phyloP scores from a whole-genome alignment of 805 yeast species.

The Ogataea chonburiensis region DNA sequence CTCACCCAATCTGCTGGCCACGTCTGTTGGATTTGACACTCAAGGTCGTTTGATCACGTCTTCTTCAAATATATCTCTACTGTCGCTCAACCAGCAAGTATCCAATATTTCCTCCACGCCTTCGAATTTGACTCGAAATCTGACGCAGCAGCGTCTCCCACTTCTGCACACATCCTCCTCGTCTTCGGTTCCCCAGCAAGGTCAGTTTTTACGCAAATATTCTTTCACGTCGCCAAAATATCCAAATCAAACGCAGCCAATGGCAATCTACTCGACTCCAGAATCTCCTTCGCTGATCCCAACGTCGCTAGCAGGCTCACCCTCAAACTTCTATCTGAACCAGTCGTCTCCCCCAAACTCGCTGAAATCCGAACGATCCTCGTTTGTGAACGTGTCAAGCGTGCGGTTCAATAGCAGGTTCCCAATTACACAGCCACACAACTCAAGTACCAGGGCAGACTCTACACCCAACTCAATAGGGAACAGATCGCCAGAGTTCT shows the following conservation, averaged over 20 bases:
- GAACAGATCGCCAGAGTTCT: constrained; percentile 35
- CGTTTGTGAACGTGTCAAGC: constrained; percentile 16
- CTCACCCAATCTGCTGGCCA: constrained; percentile 36
- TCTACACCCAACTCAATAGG: constrained; percentile 29
- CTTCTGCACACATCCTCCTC: constrained; percentile 12
- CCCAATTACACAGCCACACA: constrained; percentile 14
- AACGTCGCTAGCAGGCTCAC: constrained; percentile 52
- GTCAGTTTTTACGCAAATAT: constrained; percentile 16
- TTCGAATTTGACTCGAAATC: constrained; percentile 16
- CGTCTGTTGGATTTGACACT: constrained; percentile 35
- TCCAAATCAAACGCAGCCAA: constrained; percentile 6
- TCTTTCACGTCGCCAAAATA: constrained; percentile 23
- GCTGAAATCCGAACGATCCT: constrained; percentile 28
- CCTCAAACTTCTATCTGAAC: constrained; percentile 53
- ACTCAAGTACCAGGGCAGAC: constrained; percentile 21
- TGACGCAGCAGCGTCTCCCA: constrained; percentile 24
- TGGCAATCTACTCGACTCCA: constrained; percentile 33
- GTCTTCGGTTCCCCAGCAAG: constrained; percentile 10
- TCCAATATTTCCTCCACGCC: constrained; percentile 15
- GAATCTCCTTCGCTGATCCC: constrained; percentile 55
- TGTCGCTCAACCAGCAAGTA: constrained; percentile 33
- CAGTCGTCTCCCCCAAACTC: constrained; percentile 52
- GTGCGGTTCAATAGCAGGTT: constrained; percentile 18
- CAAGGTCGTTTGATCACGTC: constrained; percentile 36
- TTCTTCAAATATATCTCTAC: constrained; percentile 35